A percentile compares a stretch with the other conserved stretches of the same genome.
Evolutionary conservation across 208 protist genomes (phyloP).

Genomic region (Trypanosoma conorhini): DNA sequence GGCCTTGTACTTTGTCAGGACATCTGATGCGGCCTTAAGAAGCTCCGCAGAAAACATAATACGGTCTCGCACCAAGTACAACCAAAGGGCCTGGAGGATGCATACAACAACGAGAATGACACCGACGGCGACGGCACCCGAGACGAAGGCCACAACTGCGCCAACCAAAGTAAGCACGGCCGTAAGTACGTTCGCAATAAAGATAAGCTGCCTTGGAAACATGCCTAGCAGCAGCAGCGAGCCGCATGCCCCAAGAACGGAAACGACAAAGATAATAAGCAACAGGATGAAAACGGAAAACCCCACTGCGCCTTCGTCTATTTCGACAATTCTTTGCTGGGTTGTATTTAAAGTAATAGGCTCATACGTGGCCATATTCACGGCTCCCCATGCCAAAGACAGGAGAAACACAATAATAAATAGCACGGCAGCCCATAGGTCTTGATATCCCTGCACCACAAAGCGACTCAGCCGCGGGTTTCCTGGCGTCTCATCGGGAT

Average conservation of each 20-base stretch:
- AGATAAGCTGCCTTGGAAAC: constrained; percentile 32
- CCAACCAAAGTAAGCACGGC: constrained; percentile 23
- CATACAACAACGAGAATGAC: constrained; percentile 25
- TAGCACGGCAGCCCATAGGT: constrained; percentile 71
- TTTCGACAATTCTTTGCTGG: background rate
- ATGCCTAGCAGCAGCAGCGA: constrained; percentile 26
- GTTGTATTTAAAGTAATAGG: background rate
- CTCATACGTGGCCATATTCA: constrained; percentile 19
- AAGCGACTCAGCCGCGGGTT: constrained; percentile 66
- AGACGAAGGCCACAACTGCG: constrained; percentile 18
- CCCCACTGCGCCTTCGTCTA: background rate
- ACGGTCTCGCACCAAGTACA: constrained; percentile 56
- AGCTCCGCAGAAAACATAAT: constrained; percentile 81
- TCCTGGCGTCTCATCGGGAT: constrained; percentile 36
- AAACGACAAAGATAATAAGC: constrained; percentile 19
- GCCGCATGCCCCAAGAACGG: constrained; percentile 22
- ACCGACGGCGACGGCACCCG: constrained; percentile 10
- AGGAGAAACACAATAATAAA: constrained; percentile 41
- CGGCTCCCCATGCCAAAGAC: constrained; percentile 31
- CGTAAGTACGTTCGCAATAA: constrained; percentile 28
- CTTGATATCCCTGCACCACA: constrained; percentile 57
- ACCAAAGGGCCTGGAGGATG: constrained; percentile 31
- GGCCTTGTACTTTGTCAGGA: constrained; percentile 58
- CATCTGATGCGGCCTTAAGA: constrained; percentile 40
- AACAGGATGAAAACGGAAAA: constrained; percentile 4